phyloP scores from a whole-genome alignment of 768 basidiomycete genomes.

The Jaapia argillacea region DNA sequence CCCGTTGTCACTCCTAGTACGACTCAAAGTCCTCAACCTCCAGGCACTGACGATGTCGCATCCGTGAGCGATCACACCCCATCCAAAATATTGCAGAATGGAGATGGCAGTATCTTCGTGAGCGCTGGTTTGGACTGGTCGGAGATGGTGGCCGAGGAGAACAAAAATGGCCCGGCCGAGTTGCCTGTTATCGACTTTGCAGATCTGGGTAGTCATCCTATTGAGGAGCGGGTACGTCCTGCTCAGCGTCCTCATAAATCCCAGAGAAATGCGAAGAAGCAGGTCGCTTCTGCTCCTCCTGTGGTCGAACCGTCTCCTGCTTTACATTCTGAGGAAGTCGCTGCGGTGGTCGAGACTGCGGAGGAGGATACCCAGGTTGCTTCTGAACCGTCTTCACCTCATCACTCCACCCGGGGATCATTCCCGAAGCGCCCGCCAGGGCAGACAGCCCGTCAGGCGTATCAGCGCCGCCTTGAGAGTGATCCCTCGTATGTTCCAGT shows the following conservation, averaged over 20 bases:
- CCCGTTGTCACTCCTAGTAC: constrained; percentile 58
- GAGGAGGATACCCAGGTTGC: constrained; percentile 14
- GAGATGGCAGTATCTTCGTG: constrained; percentile 39
- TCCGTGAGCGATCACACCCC: constrained; percentile 2
- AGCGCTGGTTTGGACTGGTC: constrained; percentile 56
- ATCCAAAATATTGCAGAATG: constrained; percentile 21
- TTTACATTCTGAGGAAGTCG: constrained; percentile 21
- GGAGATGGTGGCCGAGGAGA: constrained; percentile 76
- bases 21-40: constrained; percentile 43
- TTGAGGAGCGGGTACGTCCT: constrained; percentile 20
- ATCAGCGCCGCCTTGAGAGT: constrained; percentile 68
- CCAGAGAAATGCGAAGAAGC: constrained; percentile 29
- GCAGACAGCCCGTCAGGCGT: constrained; percentile 72
- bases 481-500: constrained; percentile 89
- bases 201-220: constrained; percentile 32
- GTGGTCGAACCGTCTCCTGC: constrained; percentile 10
- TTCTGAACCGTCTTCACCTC: constrained; percentile 29
- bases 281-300: constrained; percentile 12
- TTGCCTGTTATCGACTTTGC: constrained; percentile 78
- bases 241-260: constrained; percentile 28
- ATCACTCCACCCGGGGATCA: constrained; percentile 17
- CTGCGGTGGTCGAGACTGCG: constrained; percentile 6
- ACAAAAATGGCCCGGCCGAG: constrained; percentile 47
- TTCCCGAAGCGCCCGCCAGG: constrained; percentile 30
- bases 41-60: constrained; percentile 10